Conservation (phyloP, 2,329 filamentous ascomycete species). For the Pyrenochaeta sp. region DNA sequence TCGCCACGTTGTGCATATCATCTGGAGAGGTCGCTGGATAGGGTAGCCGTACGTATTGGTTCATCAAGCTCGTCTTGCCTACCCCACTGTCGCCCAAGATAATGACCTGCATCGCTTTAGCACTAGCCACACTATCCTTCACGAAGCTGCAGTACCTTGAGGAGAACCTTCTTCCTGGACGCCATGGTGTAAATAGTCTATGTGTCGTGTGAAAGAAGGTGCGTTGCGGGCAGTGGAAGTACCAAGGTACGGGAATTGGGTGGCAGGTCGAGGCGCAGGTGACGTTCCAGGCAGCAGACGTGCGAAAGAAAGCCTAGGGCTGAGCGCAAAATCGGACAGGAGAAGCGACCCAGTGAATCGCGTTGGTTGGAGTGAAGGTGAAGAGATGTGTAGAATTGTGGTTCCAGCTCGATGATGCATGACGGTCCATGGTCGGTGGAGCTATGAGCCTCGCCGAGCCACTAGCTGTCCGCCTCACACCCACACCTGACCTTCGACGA, state of each 20-base stretch:
- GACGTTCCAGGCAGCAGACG: neutral
- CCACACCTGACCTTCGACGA: too few relatives aligned
- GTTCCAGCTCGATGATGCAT: neutral
- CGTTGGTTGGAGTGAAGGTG: neutral
- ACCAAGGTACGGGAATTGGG: neutral
- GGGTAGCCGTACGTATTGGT: constrained; percentile 89
- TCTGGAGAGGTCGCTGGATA: neutral
- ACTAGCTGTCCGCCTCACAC: neutral
- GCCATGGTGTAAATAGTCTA: constrained; percentile 36
- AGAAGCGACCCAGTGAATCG: neutral
- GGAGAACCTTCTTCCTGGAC: constrained; percentile 79
- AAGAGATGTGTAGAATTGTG: neutral
- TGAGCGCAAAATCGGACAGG: neutral
- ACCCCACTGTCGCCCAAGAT: constrained; percentile 99
- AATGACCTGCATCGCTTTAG: constrained; percentile 74
- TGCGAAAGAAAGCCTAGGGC: neutral
- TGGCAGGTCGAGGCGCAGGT: neutral
- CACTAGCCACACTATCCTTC: neutral
- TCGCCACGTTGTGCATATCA: neutral
- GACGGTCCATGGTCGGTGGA: neutral
- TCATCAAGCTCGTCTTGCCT: constrained; percentile 99
- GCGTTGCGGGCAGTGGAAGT: neutral
- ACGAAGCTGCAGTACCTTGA: constrained; percentile 70
- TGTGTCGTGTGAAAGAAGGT: constrained; percentile 7
- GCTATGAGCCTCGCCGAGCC: constrained; percentile 1